Evolutionary conservation across 139 green algal genomes (phyloP).

Genomic region (Closterium sp.): DNA sequence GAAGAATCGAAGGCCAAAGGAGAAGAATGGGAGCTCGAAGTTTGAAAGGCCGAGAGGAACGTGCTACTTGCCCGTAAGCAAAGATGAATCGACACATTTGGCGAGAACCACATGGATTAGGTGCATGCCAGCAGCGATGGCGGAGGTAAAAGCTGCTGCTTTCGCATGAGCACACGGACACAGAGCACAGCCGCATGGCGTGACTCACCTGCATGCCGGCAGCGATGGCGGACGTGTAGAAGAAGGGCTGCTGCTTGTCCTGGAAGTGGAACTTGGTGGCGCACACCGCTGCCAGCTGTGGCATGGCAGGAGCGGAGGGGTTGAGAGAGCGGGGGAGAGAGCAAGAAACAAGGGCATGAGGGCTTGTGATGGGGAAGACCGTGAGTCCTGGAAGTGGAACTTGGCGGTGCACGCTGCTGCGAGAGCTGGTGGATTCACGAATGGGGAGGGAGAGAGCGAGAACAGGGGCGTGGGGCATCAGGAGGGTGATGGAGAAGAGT

Average conservation of each 20-base stretch:
- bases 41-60: too few relatives aligned
- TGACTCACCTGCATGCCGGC: constrained; percentile 63
- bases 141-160: too few relatives aligned
- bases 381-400: constrained; percentile 82
- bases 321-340: neutral
- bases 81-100: too few relatives aligned
- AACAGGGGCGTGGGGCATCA: too few relatives aligned
- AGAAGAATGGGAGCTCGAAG: too few relatives aligned
- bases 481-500: neutral
- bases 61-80: too few relatives aligned
- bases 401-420: constrained; percentile 48
- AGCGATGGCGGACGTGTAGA: constrained; percentile 64
- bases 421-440: constrained; percentile 20
- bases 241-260: constrained; percentile 72
- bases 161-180: too few relatives aligned
- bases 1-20: too few relatives aligned
- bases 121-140: too few relatives aligned
- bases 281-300: constrained; percentile 12
- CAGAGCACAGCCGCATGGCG: too few relatives aligned
- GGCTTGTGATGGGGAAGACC: constrained; percentile 60
- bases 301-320: constrained; percentile 59
- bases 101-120: too few relatives aligned
- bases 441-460: neutral
- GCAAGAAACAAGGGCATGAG: neutral
- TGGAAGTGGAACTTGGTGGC: constrained; percentile 76